Evolutionary conservation across 345 rosid species (phyloP), one percentile per base, ranked within the genome.

Genomic region (Bruguiera gymnorhiza): DNA sequence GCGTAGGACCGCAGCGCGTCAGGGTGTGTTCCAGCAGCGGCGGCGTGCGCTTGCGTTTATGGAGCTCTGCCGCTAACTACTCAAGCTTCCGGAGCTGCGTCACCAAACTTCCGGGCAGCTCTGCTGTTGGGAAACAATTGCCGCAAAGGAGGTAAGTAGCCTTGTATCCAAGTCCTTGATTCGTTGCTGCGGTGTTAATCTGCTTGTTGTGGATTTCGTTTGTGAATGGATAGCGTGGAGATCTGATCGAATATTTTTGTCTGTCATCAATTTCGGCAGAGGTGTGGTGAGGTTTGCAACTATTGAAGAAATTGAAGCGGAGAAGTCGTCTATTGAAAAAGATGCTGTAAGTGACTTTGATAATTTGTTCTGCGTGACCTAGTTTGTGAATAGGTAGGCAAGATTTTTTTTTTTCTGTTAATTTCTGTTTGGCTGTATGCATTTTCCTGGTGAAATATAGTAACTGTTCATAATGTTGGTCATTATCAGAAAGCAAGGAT

Each of bases 261-360:
- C 63, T 72, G 11, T 23, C 1, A 27, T 50, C 39, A 37, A 20
- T 34, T 82, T 46, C 80, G 88, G 97, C 71, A 73, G 67, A 69
- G 83, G 85, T 74, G 60, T 79, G 23, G 84, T 91, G 72, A 88
- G 86, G 70, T 85, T 82, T 71, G 97, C 97, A 8, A 90, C 99
- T 61, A 82, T 85, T 11, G 99, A 95, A 75, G 99, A 95, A 78
- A 92, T 95, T 9, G 96, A 87, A 75, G 97, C 89, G 0, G 93
- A 85, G 83, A 94, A 89, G 68, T 83, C 93, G 60, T 71, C 80
- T 34, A 85, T 94, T 62, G 96, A 94, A 84, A 83, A 74, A 23
- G 92, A 89, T 83, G 95, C 79, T 70, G 98, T 94, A 70, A 74
- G 98, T 79, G 19, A 15, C 31, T 58, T 55, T 19, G 60, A 20